phyloP scores from a whole-genome alignment of 2,329 filamentous ascomycete genomes.

The Hirsutella rhossiliensis region DNA sequence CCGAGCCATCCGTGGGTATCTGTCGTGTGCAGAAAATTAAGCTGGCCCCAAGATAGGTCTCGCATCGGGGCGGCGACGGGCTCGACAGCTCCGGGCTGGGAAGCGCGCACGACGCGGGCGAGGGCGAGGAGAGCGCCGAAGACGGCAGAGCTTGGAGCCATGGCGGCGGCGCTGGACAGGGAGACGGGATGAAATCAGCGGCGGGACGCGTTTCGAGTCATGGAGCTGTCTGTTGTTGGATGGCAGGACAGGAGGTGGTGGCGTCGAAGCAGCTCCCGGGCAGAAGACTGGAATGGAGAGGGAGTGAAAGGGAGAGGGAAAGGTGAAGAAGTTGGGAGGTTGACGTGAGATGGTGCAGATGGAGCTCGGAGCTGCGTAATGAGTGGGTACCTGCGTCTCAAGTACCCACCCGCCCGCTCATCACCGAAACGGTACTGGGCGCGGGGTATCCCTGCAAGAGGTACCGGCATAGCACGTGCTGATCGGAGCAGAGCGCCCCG shows the following conservation, averaged over 20 bases:
- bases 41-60: conserved; percentile 77
- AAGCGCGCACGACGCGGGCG: conserved; percentile 26
- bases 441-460: too few species aligned
- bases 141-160: conserved; percentile 9
- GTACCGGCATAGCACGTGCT: too few species aligned
- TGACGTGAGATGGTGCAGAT: neutral
- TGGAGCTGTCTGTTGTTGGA: neutral
- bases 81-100: conserved; percentile 69
- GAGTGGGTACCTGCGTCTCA: neutral
- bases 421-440: too few species aligned
- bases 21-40: conserved; percentile 96
- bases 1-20: conserved; percentile 94
- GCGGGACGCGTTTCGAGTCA: neutral
- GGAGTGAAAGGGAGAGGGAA: neutral
- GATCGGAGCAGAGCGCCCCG: too few species aligned
- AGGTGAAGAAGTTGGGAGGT: neutral
- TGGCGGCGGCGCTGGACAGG: conserved; percentile 8
- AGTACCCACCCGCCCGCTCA: too few species aligned
- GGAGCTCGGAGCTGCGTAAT: neutral
- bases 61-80: conserved; percentile 74
- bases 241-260: neutral
- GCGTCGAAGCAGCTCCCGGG: neutral
- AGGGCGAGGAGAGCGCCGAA: conserved; percentile 10
- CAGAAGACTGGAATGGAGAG: neutral
- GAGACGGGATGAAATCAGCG: neutral